These are phyloP conservation scores for Inga oerstediana DNA, from an alignment of 306 rosid species.

Conservation along the genomic window DNA sequence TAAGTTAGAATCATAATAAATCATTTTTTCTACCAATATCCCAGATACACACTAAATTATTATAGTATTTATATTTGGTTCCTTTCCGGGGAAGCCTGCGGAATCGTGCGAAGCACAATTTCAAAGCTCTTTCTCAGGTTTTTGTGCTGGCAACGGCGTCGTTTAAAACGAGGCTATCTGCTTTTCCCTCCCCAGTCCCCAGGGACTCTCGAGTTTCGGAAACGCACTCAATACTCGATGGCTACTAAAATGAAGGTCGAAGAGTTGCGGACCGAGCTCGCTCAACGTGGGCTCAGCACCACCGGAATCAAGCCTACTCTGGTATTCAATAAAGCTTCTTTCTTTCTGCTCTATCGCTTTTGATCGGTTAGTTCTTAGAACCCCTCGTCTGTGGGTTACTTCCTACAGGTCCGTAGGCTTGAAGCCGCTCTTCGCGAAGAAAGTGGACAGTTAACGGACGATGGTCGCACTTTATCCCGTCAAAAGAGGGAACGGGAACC, in stretches of 20 bases:
- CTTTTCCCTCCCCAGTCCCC: not conserved
- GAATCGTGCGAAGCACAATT: not conserved
- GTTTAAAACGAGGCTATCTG: not conserved
- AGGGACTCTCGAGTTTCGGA: not conserved
- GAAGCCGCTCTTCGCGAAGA: slow-evolving; percentile 61
- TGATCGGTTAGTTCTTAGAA: not conserved
- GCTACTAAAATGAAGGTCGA: slow-evolving; percentile 72
- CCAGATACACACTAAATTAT: too few species aligned
- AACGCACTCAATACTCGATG: slow-evolving; percentile 39
- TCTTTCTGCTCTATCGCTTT: too few species aligned
- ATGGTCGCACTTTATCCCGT: slow-evolving; percentile 29
- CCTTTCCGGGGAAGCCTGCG: not conserved
- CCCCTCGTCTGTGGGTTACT: not conserved
- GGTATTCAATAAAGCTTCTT: slow-evolving; percentile 31
- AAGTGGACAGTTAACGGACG: slow-evolving; percentile 7
- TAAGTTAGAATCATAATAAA: too few species aligned
- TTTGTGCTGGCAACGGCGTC: slow-evolving; percentile 4
- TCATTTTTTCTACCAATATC: too few species aligned
- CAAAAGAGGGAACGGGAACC: slow-evolving; percentile 54
- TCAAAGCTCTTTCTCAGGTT: too few species aligned
- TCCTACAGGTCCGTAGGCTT: slow-evolving; percentile 64
- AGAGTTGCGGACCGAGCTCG: slow-evolving; percentile 67
- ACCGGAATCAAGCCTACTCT: slow-evolving; percentile 75
- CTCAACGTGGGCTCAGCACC: slow-evolving; percentile 70
- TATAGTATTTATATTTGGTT: not conserved